A percentile compares a stretch with the other conserved stretches of the same genome.
phyloP scores from a whole-genome alignment of 805 yeast genomes.

The Danielia reshetovae region DNA sequence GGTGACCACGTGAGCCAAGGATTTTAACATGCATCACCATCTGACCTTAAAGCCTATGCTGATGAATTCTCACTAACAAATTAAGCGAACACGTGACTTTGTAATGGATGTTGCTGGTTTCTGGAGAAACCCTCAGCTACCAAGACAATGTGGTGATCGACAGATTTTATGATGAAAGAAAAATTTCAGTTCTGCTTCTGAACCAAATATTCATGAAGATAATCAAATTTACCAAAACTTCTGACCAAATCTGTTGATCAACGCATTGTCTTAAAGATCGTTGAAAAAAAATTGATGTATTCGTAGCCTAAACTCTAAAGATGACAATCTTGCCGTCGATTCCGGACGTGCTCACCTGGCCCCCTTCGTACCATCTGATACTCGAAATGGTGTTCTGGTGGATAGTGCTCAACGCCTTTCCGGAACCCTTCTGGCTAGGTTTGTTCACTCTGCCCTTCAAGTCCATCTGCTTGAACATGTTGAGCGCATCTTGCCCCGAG shows the following conservation, averaged over 20 bases:
- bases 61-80: conserved; percentile 1
- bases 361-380: conserved; percentile 45
- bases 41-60: conserved; percentile 47
- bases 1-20: conserved; percentile 77
- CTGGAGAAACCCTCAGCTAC: conserved; percentile 13
- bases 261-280: no score
- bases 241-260: conserved; percentile 24
- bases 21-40: conserved; percentile 95
- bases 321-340: conserved; percentile 90
- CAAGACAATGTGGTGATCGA: conserved; percentile 1
- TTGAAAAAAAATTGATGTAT: not conserved
- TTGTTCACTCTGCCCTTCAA: conserved; percentile 76
- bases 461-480: conserved; percentile 94
- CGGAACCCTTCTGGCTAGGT: conserved; percentile 26
- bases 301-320: conserved; percentile 34
- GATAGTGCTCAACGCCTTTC: conserved; percentile 57
- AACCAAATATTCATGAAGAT: conserved; percentile 69
- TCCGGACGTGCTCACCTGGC: conserved; percentile 65
- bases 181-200: conserved; percentile 97
- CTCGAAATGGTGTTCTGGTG: conserved; percentile 89
- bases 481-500: conserved; percentile 73
- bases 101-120: conserved; percentile 8
- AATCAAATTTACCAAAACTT: conserved; percentile 61
- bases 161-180: conserved; percentile 55
- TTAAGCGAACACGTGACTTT: conserved; percentile 1